Evolutionary conservation across 331 rosid genomes (phyloP), one percentile per base, ranked within the genome.

Genomic region (Quercus phellos): DNA sequence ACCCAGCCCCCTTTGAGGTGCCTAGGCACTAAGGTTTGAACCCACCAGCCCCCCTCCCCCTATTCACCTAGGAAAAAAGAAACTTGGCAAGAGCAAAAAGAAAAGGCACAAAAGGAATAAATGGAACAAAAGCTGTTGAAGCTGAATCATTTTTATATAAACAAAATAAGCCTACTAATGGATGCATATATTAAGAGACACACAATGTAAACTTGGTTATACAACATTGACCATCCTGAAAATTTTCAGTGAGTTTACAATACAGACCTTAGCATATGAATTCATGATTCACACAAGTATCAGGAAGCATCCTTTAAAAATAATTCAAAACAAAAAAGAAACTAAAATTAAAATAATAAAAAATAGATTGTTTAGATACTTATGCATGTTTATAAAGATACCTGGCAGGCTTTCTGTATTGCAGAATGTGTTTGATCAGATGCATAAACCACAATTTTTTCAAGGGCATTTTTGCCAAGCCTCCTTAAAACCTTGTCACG

Each of bases 321-420:
- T 21, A 22, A 58, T 3, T 21, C 11, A 22, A 6, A 34, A 66
- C 22, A 17, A 66, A 34, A 64, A 66, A 2, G 50, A 29, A 32
- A 35, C 12, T n/a, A 18, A 11, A 60, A 19, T 7, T 38, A 51
- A n/a, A 30, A 34, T 24, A 29, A 27, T 51, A 51, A n/a, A 30
- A 34, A 24, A 8, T 11, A 0, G 51, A 11, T 18, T 27, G 22
- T 56, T 64, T 58, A 34, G 74, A 77, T 75, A 59, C 70, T 60
- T 32, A 38, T 32, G 51, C 54, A 38, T 56, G 77, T 16, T 55
- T 78, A 51, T 55, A 22, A 80, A 77, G 72, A 77, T 84, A 94
- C 98, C 97, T 90, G 97, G 78, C 94, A 90, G 54, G 97, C 99
- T 76, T 94, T 94, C 73, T 86, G 92, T 38, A 94, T 42, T 70